A percentile compares a stretch with the other conserved stretches of the same genome.
These are phyloP conservation scores for Primulina tabacum DNA, from an alignment of 257 asterid genomes.

Conservation along the genomic window DNA sequence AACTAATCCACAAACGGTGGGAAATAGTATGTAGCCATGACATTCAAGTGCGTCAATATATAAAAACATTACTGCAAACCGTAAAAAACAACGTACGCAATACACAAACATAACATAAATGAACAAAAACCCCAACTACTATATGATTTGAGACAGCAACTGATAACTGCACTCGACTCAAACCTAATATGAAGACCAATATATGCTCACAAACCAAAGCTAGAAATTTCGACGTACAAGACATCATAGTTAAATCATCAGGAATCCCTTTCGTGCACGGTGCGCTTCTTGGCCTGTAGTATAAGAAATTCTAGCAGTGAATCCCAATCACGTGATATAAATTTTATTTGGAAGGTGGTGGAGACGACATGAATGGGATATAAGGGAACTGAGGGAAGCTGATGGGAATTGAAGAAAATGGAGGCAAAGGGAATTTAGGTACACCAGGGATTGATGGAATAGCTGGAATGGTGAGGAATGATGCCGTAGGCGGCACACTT, in stretches of 20 bases:
- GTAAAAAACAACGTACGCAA: not conserved
- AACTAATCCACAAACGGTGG: no score
- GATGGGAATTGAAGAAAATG: constrained; percentile 23
- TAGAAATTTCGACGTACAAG: not conserved
- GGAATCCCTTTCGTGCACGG: not conserved
- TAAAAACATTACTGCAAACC: no score
- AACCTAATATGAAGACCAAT: not conserved
- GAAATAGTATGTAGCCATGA: no score
- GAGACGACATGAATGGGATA: constrained; percentile 22
- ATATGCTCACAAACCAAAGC: not conserved
- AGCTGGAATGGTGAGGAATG: constrained; percentile 20
- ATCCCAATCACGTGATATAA: not conserved
- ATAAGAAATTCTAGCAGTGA: not conserved
- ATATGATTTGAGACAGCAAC: not conserved
- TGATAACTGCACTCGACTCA: not conserved
- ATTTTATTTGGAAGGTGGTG: constrained; percentile 31
- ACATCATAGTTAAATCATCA: not conserved
- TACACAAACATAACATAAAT: not conserved
- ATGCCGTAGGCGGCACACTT: constrained; percentile 24
- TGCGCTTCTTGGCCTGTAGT: not conserved
- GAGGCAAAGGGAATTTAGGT: constrained; percentile 13
- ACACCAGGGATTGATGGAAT: not conserved
- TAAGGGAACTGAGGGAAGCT: constrained; percentile 26
- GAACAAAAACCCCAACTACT: not conserved
- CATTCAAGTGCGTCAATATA: no score